Evolutionary conservation across 495 filamentous ascomycete genomes (phyloP).

Genomic region (Penicillium dipodomyicola): DNA sequence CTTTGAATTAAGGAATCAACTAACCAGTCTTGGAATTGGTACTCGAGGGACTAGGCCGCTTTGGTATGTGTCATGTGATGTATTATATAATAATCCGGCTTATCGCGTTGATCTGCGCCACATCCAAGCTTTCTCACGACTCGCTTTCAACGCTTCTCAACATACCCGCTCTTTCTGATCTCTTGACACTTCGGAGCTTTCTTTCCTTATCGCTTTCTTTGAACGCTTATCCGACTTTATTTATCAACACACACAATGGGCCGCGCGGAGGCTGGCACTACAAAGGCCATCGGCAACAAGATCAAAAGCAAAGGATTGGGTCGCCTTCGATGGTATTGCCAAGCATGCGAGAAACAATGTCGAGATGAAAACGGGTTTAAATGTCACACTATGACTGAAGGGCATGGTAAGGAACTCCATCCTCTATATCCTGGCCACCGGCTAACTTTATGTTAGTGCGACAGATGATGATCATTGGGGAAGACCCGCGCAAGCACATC

Average conservation of each 20-base stretch:
- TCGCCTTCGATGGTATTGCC: conserved; percentile 76
- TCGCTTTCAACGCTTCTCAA: not conserved
- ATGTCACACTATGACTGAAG: conserved; percentile 54
- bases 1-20: not conserved
- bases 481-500: conserved; percentile 77
- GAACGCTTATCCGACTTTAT: not conserved
- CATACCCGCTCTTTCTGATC: conserved; percentile 2
- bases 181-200: not conserved
- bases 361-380: conserved; percentile 56
- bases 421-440: not conserved
- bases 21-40: not conserved
- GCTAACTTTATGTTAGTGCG: conserved; percentile 48
- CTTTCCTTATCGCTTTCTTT: not conserved
- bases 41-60: not conserved
- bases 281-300: conserved; percentile 83
- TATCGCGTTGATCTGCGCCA: not conserved
- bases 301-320: conserved; percentile 84
- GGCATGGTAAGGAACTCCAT: not conserved
- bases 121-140: not conserved
- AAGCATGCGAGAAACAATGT: conserved; percentile 49
- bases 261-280: conserved; percentile 83
- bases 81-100: not conserved
- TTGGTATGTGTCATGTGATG: not conserved
- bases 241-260: conserved; percentile 62
- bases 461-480: conserved; percentile 79